Evolutionary conservation across 2,329 filamentous ascomycete species (phyloP).

Genomic region (Dryadomyces quercus-mongolicae): DNA sequence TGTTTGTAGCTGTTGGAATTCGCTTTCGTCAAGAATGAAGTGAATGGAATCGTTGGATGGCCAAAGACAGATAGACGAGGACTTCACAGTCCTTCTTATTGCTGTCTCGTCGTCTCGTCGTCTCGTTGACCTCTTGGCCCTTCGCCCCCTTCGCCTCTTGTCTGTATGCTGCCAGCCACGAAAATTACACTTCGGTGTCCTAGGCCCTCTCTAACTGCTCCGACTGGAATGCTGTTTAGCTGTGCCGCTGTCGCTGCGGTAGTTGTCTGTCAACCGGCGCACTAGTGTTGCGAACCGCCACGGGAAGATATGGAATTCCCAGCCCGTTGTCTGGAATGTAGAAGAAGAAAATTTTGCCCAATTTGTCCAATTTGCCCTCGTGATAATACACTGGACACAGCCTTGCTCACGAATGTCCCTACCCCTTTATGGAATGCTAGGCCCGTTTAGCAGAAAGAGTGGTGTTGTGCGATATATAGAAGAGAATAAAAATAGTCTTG

Average conservation of each 20-base stretch:
- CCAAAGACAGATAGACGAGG: no score
- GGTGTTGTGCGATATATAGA: neutral
- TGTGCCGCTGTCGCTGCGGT: neutral
- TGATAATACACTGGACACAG: neutral
- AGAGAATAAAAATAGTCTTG: neutral
- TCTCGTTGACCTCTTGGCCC: no score
- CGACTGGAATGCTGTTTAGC: neutral
- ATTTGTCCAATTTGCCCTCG: neutral
- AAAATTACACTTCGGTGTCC: no score
- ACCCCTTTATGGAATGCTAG: constrained; percentile 1
- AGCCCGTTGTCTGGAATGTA: neutral
- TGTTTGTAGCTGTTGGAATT: neutral
- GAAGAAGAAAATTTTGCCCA: neutral
- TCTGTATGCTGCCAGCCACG: constrained; percentile 3
- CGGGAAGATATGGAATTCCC: no score
- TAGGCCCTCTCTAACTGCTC: no score
- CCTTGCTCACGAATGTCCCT: neutral
- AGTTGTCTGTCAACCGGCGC: neutral
- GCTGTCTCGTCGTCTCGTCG: neutral
- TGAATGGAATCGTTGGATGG: no score
- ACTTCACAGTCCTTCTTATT: neutral
- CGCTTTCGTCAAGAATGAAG: no score
- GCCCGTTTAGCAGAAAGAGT: neutral
- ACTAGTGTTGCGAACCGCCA: neutral
- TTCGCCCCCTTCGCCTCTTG: neutral